Conservation (phyloP, 1,284 basidiomycete genomes). For the Megacollybia platyphylla region DNA sequence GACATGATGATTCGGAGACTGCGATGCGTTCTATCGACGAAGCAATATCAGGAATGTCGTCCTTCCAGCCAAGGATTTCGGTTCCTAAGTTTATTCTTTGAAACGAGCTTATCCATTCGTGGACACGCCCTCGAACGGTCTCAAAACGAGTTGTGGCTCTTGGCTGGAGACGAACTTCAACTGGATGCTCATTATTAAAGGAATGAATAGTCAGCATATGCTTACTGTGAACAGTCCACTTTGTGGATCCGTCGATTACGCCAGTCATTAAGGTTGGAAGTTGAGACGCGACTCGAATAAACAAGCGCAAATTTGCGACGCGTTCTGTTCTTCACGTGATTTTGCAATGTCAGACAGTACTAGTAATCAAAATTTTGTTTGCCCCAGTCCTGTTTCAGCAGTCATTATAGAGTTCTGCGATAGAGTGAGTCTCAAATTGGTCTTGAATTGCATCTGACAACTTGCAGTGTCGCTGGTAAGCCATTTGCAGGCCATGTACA, state of each 20-base stretch:
- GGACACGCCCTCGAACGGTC: constrained; percentile 52
- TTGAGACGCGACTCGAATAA: constrained; percentile 1
- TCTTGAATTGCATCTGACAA: constrained; percentile 6
- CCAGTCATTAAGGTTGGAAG: constrained; percentile 6
- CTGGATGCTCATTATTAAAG: constrained; percentile 25
- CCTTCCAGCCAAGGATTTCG: constrained; percentile 55
- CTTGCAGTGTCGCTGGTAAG: constrained; percentile 60
- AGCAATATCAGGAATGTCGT: constrained; percentile 54
- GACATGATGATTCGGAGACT: constrained; percentile 59
- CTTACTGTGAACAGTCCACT: constrained; percentile 53
- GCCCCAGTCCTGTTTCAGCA: constrained; percentile 36
- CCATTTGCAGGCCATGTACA: neutral
- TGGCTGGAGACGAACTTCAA: constrained; percentile 70
- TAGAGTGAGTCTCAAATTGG: constrained; percentile 38
- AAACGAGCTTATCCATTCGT: constrained; percentile 45
- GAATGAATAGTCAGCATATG: neutral
- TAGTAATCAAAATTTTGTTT: constrained; percentile 29
- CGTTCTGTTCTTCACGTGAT: neutral
- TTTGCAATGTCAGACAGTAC: constrained; percentile 4
- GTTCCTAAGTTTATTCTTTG: constrained; percentile 55
- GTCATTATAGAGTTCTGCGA: constrained; percentile 79
- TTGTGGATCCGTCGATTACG: constrained; percentile 5
- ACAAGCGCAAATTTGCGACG: neutral
- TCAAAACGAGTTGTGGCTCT: constrained; percentile 61
- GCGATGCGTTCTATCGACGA: constrained; percentile 68